Base-by-base conservation (phyloP, 768 basidiomycete genomes). In the Pluteus cervinus region DNA sequence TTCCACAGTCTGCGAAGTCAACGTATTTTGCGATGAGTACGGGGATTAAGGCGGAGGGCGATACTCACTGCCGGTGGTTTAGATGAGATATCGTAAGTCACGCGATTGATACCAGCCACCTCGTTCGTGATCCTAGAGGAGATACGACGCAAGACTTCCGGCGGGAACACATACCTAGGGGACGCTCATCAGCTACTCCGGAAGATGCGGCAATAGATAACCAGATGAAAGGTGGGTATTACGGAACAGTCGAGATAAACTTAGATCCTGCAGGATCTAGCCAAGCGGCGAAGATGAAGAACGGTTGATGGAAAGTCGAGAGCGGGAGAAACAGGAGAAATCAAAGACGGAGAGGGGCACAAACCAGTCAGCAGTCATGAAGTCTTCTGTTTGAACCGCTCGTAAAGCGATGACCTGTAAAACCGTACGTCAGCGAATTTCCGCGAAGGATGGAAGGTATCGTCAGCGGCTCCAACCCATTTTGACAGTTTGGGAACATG, bases 361-460 rank as follows among this genome's bases (percentile, higher is more conserved):
- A 29, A 54, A 91, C 94, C 94, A 98, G 58, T 98, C 94, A 24
- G 96, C 96, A 10, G 96, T 99, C 96, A 99, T 99, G 56, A 99
- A 99, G 60, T 99, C 96, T 56, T 97, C 94, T n/a, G 92, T 82
- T 55, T 88, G 84, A 7, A 98, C 94, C 3, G 96, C 96, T 35
- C 96, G 79, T 37, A 99, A 69, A 1, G 90, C 88, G 41, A 98
- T 89, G 33, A 99, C 93, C 80, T 86, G 48, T 20, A 21, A 18
- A 10, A 24, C n/a, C n/a, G n/a, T n/a, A n/a, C n/a, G n/a, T n/a
- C n/a, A n/a, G n/a, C n/a, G n/a, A n/a, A n/a, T n/a, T n/a, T n/a
- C n/a, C n/a, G n/a, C n/a, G n/a, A n/a, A n/a, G n/a, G n/a, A n/a
- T n/a, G n/a, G n/a, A n/a, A n/a, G n/a, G n/a, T n/a, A n/a, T n/a